Evolutionary conservation across 2,329 filamentous ascomycete species (phyloP).

Genomic region (Fusarium globosum): DNA sequence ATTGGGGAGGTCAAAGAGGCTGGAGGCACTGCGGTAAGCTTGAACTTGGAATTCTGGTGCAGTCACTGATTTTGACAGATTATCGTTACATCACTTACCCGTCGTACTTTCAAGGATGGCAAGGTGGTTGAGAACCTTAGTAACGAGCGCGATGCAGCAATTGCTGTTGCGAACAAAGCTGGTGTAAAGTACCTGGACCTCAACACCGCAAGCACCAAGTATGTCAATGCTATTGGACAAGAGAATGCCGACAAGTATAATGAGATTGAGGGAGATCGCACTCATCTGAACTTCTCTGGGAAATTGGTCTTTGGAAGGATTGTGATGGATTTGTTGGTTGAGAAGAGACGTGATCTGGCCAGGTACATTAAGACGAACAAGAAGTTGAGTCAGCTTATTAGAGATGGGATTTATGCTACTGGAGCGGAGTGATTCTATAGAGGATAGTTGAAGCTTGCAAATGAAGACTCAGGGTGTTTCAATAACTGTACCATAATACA

Average conservation of each 20-base stretch:
- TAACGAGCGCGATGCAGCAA: conserved; percentile 12
- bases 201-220: conserved; percentile 12
- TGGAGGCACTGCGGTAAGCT: conserved; percentile 14
- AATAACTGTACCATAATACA: too few species aligned
- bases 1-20: conserved; percentile 1
- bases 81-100: conserved; percentile 11
- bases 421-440: background rate
- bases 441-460: background rate
- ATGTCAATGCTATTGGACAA: conserved; percentile 10
- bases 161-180: background rate
- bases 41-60: too few species aligned
- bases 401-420: background rate
- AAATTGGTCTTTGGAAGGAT: conserved; percentile 17
- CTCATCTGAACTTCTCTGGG: conserved; percentile 7
- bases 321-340: conserved; percentile 9
- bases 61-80: background rate
- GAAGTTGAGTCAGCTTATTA: conserved; percentile 12
- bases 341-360: conserved; percentile 12
- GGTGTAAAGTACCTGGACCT: background rate
- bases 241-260: conserved; percentile 20
- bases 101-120: conserved; percentile 8
- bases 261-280: conserved; percentile 14
- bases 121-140: conserved; percentile 10
- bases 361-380: background rate
- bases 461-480: too few species aligned